Percentiles rank a stretch among this genome's conserved stretches.
Conservation (phyloP, 2,329 filamentous ascomycete species). For the Trichoderma sp. region DNA sequence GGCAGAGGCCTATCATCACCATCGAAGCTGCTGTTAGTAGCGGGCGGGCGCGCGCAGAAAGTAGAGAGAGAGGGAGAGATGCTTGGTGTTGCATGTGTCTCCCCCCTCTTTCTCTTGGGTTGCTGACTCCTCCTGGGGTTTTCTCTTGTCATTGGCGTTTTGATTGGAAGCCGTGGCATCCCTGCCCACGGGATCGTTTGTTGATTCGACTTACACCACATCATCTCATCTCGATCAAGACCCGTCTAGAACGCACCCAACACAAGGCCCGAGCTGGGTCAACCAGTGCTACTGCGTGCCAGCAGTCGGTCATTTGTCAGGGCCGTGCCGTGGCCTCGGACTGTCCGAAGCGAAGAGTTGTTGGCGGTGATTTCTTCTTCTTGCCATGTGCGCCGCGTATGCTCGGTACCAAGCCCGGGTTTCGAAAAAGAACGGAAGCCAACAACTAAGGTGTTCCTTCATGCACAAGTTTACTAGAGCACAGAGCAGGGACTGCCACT, state of each 20-base stretch:
- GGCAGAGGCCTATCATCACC: background rate
- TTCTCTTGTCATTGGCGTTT: background rate
- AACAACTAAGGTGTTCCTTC: background rate
- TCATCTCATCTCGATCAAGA: constrained; percentile 12
- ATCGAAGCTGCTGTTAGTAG: background rate
- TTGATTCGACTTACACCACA: constrained; percentile 9
- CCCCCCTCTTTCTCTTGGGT: background rate
- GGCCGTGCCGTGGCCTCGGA: constrained; percentile 15
- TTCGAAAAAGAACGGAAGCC: background rate
- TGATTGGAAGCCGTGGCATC: background rate
- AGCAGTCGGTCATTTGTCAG: background rate
- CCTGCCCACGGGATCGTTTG: background rate
- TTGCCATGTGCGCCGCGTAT: background rate
- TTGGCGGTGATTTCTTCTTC: background rate
- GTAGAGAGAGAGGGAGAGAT: background rate
- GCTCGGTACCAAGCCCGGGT: background rate
- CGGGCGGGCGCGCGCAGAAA: background rate
- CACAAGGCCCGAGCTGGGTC: background rate
- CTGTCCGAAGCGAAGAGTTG: background rate
- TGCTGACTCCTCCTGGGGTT: background rate
- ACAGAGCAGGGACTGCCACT: constrained; percentile 10
- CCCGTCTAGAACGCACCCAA: background rate
- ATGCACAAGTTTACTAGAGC: background rate
- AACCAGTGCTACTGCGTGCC: background rate
- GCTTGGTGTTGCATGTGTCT: constrained; percentile 2